Evolutionary conservation across 2,329 filamentous ascomycete genomes (phyloP).

Genomic region (Capronia coronata): DNA sequence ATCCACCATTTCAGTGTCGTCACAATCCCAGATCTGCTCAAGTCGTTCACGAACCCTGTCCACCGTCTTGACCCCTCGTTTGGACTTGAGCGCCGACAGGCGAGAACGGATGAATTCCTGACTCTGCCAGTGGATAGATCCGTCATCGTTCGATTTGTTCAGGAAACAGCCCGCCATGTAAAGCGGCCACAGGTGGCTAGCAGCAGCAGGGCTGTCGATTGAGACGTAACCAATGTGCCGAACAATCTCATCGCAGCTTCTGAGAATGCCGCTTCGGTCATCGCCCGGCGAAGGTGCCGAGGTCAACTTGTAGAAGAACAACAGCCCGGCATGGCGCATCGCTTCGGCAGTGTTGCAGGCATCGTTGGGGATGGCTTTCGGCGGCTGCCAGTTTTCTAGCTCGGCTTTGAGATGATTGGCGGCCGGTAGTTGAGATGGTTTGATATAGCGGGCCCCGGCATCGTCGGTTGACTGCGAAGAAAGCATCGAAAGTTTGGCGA

Average conservation of each 20-base stretch:
- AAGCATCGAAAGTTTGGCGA: conserved; percentile 6
- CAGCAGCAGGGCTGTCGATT: conserved; percentile 6
- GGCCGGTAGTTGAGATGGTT: not conserved
- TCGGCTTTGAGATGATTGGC: conserved; percentile 1
- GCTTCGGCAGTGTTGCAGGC: conserved; percentile 10
- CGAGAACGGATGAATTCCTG: conserved; percentile 2
- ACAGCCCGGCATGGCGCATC: conserved; percentile 11
- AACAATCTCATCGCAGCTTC: conserved; percentile 2
- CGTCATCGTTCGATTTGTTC: not conserved
- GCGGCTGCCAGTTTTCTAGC: conserved; percentile 6
- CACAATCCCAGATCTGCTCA: conserved; percentile 4
- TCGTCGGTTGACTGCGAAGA: not conserved
- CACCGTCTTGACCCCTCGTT: conserved; percentile 5
- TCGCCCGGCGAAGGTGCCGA: not conserved
- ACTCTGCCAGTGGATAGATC: not conserved
- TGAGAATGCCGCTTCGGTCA: not conserved
- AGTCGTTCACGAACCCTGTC: conserved; percentile 9
- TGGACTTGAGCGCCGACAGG: conserved; percentile 2
- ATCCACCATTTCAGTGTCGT: not conserved
- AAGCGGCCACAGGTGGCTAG: conserved; percentile 10
- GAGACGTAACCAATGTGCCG: conserved; percentile 3
- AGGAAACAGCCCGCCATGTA: conserved; percentile 11
- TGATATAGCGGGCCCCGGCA: not conserved
- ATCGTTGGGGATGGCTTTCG: conserved; percentile 1
- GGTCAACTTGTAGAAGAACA: conserved; percentile 10